phyloP scores from a whole-genome alignment of 495 filamentous ascomycete genomes.

The Pyrenopolyporus hunteri region DNA sequence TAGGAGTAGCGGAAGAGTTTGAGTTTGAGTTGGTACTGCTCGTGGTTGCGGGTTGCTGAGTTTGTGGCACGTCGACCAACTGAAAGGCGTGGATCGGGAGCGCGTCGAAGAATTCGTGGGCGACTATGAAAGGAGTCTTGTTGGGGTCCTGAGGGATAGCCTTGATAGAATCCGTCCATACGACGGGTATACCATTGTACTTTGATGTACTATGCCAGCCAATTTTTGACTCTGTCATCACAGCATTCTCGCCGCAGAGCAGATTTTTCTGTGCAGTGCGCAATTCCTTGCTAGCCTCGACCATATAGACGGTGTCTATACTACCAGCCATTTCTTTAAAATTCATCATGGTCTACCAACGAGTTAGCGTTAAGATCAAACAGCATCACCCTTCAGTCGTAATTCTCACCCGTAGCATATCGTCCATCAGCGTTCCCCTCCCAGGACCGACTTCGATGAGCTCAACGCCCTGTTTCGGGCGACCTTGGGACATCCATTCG shows the following conservation, averaged over 20 bases:
- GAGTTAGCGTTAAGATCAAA: constrained; percentile 1
- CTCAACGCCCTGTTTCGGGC: constrained; percentile 71
- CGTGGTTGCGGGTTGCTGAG: constrained; percentile 49
- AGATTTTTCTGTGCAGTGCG: constrained; percentile 76
- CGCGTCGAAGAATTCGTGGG: constrained; percentile 99
- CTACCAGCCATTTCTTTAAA: constrained; percentile 79
- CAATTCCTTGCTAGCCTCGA: constrained; percentile 83
- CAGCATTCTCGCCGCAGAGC: constrained; percentile 77
- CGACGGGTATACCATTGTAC: constrained; percentile 69
- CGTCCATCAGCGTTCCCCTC: constrained; percentile 95
- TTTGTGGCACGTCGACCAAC: constrained; percentile 59
- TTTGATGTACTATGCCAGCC: constrained; percentile 80
- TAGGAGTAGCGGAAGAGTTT: constrained; percentile 53
- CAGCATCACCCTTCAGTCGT: not conserved
- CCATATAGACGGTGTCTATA: constrained; percentile 85
- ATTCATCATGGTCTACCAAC: constrained; percentile 73
- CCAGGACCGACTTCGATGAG: constrained; percentile 94
- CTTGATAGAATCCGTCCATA: constrained; percentile 92
- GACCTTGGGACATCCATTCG: constrained; percentile 93
- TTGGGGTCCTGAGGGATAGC: constrained; percentile 65
- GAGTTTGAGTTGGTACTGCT: constrained; percentile 32
- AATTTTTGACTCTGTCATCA: constrained; percentile 71
- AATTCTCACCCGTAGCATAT: constrained; percentile 82
- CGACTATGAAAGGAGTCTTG: constrained; percentile 89
- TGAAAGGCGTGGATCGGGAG: constrained; percentile 97